A percentile compares a stretch with the other conserved stretches of the same genome.
These are phyloP conservation scores for Trypanosoma vivax DNA, from an alignment of 208 protist genomes.

Conservation along the genomic window DNA sequence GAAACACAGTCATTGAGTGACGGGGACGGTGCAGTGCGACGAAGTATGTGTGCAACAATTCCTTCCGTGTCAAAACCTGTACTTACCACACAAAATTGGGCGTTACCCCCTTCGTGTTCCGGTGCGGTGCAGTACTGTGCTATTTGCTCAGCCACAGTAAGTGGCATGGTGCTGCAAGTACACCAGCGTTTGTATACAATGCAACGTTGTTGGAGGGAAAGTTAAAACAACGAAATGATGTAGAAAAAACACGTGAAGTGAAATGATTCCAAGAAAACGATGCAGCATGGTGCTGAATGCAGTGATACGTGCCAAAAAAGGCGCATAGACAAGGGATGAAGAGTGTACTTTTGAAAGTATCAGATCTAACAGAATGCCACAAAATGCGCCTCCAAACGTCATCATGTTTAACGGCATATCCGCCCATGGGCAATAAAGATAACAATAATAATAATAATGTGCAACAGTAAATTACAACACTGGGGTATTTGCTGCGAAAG, in stretches of 20 bases:
- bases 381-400: too few species aligned
- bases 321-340: neutral
- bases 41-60: conserved; percentile 27
- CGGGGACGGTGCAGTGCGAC: neutral
- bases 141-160: conserved; percentile 27
- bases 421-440: too few species aligned
- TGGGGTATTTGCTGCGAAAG: too few species aligned
- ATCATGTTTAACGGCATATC: too few species aligned
- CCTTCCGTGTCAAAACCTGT: conserved; percentile 52
- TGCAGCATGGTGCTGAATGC: too few species aligned
- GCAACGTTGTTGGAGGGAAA: too few species aligned
- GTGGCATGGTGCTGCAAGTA: conserved; percentile 3
- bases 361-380: too few species aligned
- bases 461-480: too few species aligned
- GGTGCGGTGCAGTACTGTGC: conserved; percentile 24
- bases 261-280: too few species aligned
- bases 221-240: conserved; percentile 3
- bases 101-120: conserved; percentile 28
- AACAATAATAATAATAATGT: too few species aligned
- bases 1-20: conserved; percentile 81
- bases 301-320: neutral
- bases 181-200: too few species aligned
- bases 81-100: conserved; percentile 63
- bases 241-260: too few species aligned
- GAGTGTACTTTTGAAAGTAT: neutral